Evolutionary conservation across 495 filamentous ascomycete species (phyloP).

Genomic region (Tuber brumale): DNA sequence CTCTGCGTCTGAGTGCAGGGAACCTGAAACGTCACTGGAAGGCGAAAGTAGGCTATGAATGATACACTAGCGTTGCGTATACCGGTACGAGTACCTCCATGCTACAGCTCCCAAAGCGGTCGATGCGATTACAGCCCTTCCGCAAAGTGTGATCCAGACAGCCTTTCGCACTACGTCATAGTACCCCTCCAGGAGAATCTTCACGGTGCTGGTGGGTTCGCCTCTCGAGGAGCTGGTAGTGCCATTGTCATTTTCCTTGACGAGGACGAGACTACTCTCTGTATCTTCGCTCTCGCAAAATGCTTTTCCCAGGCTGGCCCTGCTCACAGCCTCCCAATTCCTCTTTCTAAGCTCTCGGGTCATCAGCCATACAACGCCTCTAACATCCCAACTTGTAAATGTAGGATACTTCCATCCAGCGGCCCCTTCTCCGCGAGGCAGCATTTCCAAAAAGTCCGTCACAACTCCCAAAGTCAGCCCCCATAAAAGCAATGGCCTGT

Average conservation of each 20-base stretch:
- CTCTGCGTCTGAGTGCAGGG: not conserved
- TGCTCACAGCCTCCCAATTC: slow-evolving; percentile 49
- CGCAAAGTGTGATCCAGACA: slow-evolving; percentile 51
- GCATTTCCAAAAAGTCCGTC: slow-evolving; percentile 64
- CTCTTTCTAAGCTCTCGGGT: slow-evolving; percentile 56
- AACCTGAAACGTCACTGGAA: not conserved
- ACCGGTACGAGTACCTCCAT: slow-evolving; percentile 19
- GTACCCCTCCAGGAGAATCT: slow-evolving; percentile 62
- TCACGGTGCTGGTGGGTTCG: slow-evolving; percentile 46
- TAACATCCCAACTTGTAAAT: slow-evolving; percentile 61
- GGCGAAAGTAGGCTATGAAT: not conserved
- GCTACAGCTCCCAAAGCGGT: slow-evolving; percentile 28
- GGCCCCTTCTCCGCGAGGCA: slow-evolving; percentile 50
- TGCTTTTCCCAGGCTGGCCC: slow-evolving; percentile 40
- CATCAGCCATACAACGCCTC: slow-evolving; percentile 54
- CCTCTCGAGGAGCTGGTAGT: slow-evolving; percentile 29
- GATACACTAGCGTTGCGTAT: slow-evolving; percentile 9
- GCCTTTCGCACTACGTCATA: slow-evolving; percentile 58
- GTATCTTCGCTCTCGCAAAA: slow-evolving; percentile 15
- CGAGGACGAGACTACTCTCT: slow-evolving; percentile 33
- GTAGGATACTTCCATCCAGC: slow-evolving; percentile 64
- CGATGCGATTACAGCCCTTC: slow-evolving; percentile 39
- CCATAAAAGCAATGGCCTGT: slow-evolving; percentile 62
- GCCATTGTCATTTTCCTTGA: slow-evolving; percentile 44
- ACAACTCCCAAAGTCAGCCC: slow-evolving; percentile 67